These are phyloP conservation scores for Stemphylium beticola DNA, from an alignment of 2,329 filamentous ascomycete genomes.

Conservation along the genomic window DNA sequence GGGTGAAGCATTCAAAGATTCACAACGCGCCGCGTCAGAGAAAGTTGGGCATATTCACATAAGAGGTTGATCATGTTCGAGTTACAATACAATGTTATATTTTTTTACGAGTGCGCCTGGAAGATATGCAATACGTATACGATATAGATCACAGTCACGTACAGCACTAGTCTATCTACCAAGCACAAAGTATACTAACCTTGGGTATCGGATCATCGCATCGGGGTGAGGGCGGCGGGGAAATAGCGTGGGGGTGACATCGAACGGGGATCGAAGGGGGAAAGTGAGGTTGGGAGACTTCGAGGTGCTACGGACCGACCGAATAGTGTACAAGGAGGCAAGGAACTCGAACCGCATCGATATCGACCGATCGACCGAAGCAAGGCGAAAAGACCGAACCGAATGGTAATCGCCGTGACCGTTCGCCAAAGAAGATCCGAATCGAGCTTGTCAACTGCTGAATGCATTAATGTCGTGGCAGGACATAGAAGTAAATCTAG, in stretches of 20 bases:
- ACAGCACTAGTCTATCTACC: slow-evolving; percentile 6
- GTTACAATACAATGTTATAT: not conserved
- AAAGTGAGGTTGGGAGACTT: slow-evolving; percentile 29
- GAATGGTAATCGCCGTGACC: slow-evolving; percentile 45
- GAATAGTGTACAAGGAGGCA: slow-evolving; percentile 46
- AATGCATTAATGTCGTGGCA: slow-evolving; percentile 44
- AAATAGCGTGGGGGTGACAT: slow-evolving; percentile 13
- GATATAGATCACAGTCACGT: slow-evolving; percentile 11
- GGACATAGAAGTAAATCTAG: slow-evolving; percentile 30
- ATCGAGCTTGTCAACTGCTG: slow-evolving; percentile 41
- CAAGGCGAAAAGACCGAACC: slow-evolving; percentile 39
- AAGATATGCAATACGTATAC: slow-evolving; percentile 1
- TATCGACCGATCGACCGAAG: slow-evolving; percentile 43
- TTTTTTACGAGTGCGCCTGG: not conserved
- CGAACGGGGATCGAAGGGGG: slow-evolving; percentile 16
- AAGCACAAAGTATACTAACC: slow-evolving; percentile 17
- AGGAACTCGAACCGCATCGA: slow-evolving; percentile 41
- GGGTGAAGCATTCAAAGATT: not conserved
- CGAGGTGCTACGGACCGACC: slow-evolving; percentile 45
- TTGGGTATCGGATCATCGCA: slow-evolving; percentile 13
- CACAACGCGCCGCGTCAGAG: too few species aligned
- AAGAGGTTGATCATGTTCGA: too few species aligned
- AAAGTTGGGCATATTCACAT: too few species aligned
- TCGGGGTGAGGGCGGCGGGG: slow-evolving; percentile 12
- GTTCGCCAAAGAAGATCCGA: slow-evolving; percentile 45